Conservation (phyloP, 306 rosid species). For the Spatholobus suberectus region DNA sequence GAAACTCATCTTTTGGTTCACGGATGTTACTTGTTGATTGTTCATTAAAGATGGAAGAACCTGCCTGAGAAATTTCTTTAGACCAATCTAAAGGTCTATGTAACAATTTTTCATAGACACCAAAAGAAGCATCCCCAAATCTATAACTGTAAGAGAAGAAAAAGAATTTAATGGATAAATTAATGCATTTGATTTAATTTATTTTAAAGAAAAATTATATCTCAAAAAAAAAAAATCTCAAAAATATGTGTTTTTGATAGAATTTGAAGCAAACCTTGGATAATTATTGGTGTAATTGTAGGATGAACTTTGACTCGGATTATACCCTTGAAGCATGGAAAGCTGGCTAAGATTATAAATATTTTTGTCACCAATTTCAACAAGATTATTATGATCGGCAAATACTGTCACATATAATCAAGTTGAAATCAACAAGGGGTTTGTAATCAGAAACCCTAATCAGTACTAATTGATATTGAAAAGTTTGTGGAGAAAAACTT, state of each 20-base stretch:
- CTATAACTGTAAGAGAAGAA: constrained; percentile 43
- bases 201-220: background rate
- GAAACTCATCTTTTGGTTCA: constrained; percentile 46
- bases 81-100: constrained; percentile 39
- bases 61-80: constrained; percentile 9
- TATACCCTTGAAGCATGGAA: constrained; percentile 78
- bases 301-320: constrained; percentile 50
- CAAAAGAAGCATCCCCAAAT: constrained; percentile 47
- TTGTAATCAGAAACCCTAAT: constrained; percentile 39
- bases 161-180: background rate
- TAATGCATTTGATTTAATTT: background rate
- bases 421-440: background rate
- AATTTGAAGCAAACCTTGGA: background rate
- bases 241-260: too few species aligned
- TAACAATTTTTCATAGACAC: constrained; percentile 42
- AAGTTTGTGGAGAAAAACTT: background rate
- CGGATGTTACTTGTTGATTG: constrained; percentile 48
- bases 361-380: constrained; percentile 67
- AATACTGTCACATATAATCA: constrained; percentile 43
- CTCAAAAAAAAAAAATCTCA: too few species aligned
- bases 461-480: background rate
- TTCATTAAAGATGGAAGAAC: constrained; percentile 39
- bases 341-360: constrained; percentile 74
- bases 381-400: constrained; percentile 56
- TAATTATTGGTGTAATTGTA: constrained; percentile 46